phyloP scores from a whole-genome alignment of 805 yeast species.

The Phaffomyces antillensis region DNA sequence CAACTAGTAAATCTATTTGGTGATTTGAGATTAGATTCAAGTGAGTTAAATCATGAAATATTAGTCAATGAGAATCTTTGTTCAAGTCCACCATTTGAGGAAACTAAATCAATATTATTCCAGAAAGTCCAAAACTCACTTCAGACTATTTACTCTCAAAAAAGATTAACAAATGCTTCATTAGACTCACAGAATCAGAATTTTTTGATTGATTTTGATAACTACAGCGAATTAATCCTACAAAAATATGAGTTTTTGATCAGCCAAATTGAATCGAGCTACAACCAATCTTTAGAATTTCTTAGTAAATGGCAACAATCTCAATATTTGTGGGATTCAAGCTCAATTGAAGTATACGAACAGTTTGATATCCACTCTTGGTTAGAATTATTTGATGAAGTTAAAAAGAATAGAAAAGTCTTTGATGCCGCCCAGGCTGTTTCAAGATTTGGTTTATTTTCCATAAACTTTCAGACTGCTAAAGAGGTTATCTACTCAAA shows the following conservation, averaged over 20 bases:
- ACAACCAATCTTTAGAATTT: constrained; percentile 29
- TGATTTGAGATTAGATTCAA: background rate
- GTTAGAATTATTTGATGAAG: constrained; percentile 39
- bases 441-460: constrained; percentile 34
- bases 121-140: constrained; percentile 20
- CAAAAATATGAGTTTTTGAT: constrained; percentile 19
- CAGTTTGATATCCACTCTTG: constrained; percentile 36
- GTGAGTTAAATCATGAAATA: constrained; percentile 23
- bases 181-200: constrained; percentile 11
- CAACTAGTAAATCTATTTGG: constrained; percentile 26
- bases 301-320: constrained; percentile 45
- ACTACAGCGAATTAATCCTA: constrained; percentile 1
- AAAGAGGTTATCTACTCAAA: constrained; percentile 45
- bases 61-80: constrained; percentile 29
- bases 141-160: constrained; percentile 22
- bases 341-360: constrained; percentile 32
- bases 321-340: constrained; percentile 55
- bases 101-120: constrained; percentile 28
- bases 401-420: constrained; percentile 34
- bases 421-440: constrained; percentile 45
- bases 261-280: constrained; percentile 26
- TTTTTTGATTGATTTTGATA: constrained; percentile 5
- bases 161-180: constrained; percentile 15
- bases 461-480: constrained; percentile 44
- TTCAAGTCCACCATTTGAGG: constrained; percentile 35